phyloP scores from a whole-genome alignment of 2,329 filamentous ascomycete genomes.

The Ophiostoma novo-ulmi region DNA sequence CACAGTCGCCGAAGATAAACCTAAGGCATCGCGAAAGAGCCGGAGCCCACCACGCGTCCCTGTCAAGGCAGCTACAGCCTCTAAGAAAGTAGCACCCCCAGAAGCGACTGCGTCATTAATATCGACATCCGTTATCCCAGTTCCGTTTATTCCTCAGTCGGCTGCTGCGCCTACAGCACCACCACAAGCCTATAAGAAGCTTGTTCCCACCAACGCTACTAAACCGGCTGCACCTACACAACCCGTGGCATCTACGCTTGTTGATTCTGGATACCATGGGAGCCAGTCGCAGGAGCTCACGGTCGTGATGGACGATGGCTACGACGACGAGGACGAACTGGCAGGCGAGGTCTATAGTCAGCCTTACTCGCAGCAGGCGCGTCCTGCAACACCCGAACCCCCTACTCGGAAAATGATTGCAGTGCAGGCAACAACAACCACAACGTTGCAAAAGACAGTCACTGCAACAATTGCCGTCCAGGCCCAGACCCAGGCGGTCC shows the following conservation, averaged over 20 bases:
- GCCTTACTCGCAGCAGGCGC: constrained; percentile 15
- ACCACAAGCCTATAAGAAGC: neutral
- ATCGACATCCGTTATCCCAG: constrained; percentile 7
- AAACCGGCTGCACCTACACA: constrained; percentile 32
- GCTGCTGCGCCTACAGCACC: neutral
- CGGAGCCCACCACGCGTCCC: constrained; percentile 30
- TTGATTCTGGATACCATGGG: constrained; percentile 68
- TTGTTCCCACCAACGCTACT: constrained; percentile 16
- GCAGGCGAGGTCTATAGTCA: constrained; percentile 20
- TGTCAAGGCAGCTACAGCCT: constrained; percentile 18
- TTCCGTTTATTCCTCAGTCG: neutral
- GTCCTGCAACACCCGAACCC: constrained; percentile 15
- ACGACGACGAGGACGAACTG: constrained; percentile 30
- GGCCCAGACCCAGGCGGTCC: neutral
- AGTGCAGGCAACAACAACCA: constrained; percentile 12
- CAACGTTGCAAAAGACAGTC: constrained; percentile 16
- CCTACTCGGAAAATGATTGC: neutral
- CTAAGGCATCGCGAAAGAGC: constrained; percentile 31
- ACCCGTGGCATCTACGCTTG: constrained; percentile 35
- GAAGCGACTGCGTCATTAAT: neutral
- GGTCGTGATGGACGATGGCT: constrained; percentile 33
- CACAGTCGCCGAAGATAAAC: constrained; percentile 52
- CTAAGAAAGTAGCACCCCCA: constrained; percentile 15
- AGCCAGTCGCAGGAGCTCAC: constrained; percentile 54
- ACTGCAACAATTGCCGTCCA: neutral